These are phyloP conservation scores for Fusarium foetens DNA, from an alignment of 2,329 filamentous ascomycete genomes.

Conservation along the genomic window DNA sequence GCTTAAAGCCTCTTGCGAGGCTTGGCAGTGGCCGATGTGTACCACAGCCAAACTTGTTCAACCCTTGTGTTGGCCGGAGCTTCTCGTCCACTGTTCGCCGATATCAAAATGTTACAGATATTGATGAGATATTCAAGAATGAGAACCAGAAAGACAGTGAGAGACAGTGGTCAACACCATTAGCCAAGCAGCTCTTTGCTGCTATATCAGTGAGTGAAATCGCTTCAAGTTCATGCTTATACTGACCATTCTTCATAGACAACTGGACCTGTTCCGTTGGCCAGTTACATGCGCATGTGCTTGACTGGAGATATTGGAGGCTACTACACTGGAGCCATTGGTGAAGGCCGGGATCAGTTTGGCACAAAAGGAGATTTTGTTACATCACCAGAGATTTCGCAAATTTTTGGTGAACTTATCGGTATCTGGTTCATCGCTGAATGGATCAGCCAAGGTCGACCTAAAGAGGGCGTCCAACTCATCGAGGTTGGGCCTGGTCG, in stretches of 20 bases:
- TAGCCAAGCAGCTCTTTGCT: constrained; percentile 86
- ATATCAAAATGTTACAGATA: constrained; percentile 19
- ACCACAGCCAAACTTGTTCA: constrained; percentile 13
- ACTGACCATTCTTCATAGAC: constrained; percentile 51
- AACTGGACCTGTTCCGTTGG: constrained; percentile 90
- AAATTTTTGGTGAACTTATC: constrained; percentile 93
- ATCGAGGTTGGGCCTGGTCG: constrained; percentile 95
- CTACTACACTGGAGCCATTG: constrained; percentile 86
- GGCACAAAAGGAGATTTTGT: constrained; percentile 95
- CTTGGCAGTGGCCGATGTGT: constrained; percentile 23
- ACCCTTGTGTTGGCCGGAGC: constrained; percentile 28
- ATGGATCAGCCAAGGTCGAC: constrained; percentile 91
- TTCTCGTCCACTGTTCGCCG: constrained; percentile 42
- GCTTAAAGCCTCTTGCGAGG: constrained; percentile 13
- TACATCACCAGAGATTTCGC: constrained; percentile 96
- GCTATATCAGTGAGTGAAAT: constrained; percentile 76
- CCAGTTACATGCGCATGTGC: constrained; percentile 98
- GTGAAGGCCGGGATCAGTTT: constrained; percentile 82
- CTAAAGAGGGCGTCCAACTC: constrained; percentile 79
- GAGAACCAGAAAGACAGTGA: constrained; percentile 41
- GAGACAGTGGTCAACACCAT: constrained; percentile 88
- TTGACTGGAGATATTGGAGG: constrained; percentile 90
- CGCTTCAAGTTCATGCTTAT: neutral
- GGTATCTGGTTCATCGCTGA: constrained; percentile 96
- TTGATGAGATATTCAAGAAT: constrained; percentile 22